A percentile compares a stretch with the other conserved stretches of the same genome.
phyloP scores from a whole-genome alignment of 805 yeast species.

The Barnettozyma salicaria region DNA sequence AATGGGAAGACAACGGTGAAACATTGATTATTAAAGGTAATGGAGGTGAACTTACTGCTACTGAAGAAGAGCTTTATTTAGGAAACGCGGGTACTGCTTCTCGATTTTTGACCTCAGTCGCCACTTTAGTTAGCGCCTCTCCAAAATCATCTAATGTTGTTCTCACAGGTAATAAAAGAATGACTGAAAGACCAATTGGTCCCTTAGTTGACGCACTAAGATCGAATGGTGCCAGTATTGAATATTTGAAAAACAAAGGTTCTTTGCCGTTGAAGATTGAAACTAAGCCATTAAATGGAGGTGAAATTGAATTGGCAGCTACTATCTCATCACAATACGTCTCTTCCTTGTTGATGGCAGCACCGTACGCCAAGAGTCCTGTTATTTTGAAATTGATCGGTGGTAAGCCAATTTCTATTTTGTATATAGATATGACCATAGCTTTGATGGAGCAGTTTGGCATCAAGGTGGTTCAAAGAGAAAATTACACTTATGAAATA shows the following conservation, averaged over 20 bases:
- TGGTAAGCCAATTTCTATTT: slow-evolving; percentile 93
- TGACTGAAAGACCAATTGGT: slow-evolving; percentile 97
- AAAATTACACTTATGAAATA: slow-evolving; percentile 81
- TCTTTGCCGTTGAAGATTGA: slow-evolving; percentile 74
- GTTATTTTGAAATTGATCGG: slow-evolving; percentile 87
- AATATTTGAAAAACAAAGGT: slow-evolving; percentile 69
- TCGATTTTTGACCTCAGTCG: slow-evolving; percentile 87
- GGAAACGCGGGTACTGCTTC: slow-evolving; percentile 99
- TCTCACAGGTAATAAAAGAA: slow-evolving; percentile 90
- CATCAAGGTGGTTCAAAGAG: slow-evolving; percentile 66
- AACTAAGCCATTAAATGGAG: slow-evolving; percentile 80
- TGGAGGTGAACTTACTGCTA: slow-evolving; percentile 68
- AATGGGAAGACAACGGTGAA: slow-evolving; percentile 85
- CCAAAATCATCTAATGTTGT: slow-evolving; percentile 41
- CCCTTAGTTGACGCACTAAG: slow-evolving; percentile 90
- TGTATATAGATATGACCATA: slow-evolving; percentile 96
- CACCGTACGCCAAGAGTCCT: slow-evolving; percentile 88
- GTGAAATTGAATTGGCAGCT: slow-evolving; percentile 88
- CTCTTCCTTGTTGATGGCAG: slow-evolving; percentile 93
- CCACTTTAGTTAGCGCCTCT: slow-evolving; percentile 64
- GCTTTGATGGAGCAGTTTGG: slow-evolving; percentile 93
- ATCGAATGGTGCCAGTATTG: slow-evolving; percentile 69
- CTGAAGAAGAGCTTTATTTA: slow-evolving; percentile 64
- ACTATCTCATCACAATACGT: slow-evolving; percentile 97
- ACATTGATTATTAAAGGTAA: slow-evolving; percentile 81